Evolutionary conservation across 2,329 filamentous ascomycete genomes (phyloP).

Genomic region (Pseudogymnoascus sp.): DNA sequence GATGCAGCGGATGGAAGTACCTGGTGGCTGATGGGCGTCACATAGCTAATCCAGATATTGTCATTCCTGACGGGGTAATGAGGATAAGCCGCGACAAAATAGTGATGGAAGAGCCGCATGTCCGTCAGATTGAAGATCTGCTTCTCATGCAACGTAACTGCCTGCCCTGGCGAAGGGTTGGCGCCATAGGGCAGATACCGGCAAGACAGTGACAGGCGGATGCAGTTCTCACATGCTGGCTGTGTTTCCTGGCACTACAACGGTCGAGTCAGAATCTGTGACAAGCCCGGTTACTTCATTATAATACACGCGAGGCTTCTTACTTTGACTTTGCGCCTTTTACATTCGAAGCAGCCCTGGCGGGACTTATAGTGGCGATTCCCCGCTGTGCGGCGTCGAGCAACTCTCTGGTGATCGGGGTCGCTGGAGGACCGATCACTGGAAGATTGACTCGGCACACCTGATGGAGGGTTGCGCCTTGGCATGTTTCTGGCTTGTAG

Average conservation of each 20-base stretch:
- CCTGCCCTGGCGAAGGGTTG: background rate
- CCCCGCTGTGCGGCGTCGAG: background rate
- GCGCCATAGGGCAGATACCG: background rate
- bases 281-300: background rate
- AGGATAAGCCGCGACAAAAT: conserved; percentile 52
- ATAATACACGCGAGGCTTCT: background rate
- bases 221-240: conserved; percentile 5
- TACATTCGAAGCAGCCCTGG: conserved; percentile 2
- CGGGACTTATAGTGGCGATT: conserved; percentile 10
- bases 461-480: background rate
- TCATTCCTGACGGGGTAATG: conserved; percentile 59
- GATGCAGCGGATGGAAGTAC: conserved; percentile 33
- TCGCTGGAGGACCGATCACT: background rate
- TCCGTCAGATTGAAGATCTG: conserved; percentile 50
- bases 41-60: conserved; percentile 56
- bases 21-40: conserved; percentile 59
- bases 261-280: background rate
- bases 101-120: conserved; percentile 63
- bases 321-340: conserved; percentile 5
- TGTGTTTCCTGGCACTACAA: background rate
- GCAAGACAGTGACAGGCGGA: background rate
- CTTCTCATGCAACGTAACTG: background rate
- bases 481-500: background rate
- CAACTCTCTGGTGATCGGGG: background rate
- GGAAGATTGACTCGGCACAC: background rate